phyloP scores from a whole-genome alignment of 352 stramenopile species.

The Elongisporangium anandrum region DNA sequence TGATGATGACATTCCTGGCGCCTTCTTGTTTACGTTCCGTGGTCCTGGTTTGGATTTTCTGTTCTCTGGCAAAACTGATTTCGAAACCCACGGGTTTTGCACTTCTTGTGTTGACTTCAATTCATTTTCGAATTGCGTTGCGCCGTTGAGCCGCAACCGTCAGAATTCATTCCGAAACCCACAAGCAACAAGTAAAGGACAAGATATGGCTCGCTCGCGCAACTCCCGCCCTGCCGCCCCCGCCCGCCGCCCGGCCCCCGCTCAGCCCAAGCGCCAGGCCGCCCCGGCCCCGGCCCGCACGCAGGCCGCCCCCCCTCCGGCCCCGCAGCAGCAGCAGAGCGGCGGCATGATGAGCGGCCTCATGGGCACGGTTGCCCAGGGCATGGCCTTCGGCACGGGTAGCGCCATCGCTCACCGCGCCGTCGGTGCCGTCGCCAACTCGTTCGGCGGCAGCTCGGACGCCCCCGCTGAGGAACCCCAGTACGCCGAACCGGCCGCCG shows the following conservation, averaged over 20 bases:
- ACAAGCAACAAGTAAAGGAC: slow-evolving; percentile 15
- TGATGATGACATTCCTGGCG: neutral
- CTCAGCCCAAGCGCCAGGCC: slow-evolving; percentile 16
- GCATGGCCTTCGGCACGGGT: slow-evolving; percentile 98
- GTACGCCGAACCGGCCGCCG: slow-evolving; percentile 25
- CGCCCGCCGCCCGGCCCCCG: slow-evolving; percentile 9
- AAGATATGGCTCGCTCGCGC: slow-evolving; percentile 27
- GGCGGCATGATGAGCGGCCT: slow-evolving; percentile 93
- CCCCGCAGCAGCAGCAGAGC: slow-evolving; percentile 41
- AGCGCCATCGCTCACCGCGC: slow-evolving; percentile 94
- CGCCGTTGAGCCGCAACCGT: slow-evolving; percentile 8
- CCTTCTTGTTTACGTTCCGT: neutral
- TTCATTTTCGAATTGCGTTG: slow-evolving; percentile 23
- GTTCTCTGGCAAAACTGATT: neutral
- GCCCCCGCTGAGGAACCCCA: slow-evolving; percentile 26
- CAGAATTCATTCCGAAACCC: slow-evolving; percentile 27
- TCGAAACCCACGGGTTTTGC: neutral
- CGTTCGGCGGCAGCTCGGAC: slow-evolving; percentile 58
- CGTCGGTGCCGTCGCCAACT: slow-evolving; percentile 71
- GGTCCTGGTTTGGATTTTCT: neutral
- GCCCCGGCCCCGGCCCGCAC: slow-evolving; percentile 47
- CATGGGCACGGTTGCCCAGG: slow-evolving; percentile 94
- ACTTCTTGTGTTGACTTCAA: slow-evolving; percentile 1
- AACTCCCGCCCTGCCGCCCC: slow-evolving; percentile 27
- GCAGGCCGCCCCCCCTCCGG: slow-evolving; percentile 47